phyloP scores from a whole-genome alignment of 2,329 filamentous ascomycete genomes.

The Furcasterigmium furcatum region DNA sequence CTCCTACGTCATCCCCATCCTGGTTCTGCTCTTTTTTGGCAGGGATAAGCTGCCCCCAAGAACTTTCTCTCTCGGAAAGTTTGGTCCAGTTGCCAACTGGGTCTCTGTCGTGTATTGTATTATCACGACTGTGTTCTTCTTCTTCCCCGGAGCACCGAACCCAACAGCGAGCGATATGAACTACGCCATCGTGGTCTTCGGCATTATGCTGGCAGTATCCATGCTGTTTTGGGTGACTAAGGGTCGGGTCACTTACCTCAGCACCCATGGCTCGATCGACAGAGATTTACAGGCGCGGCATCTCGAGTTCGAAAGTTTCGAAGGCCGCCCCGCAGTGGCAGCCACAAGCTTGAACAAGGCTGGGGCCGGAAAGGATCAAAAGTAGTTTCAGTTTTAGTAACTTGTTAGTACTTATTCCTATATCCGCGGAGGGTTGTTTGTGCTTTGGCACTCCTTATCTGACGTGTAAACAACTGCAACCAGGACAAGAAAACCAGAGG shows the following conservation, averaged over 20 bases:
- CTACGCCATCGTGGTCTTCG: slow-evolving; percentile 54
- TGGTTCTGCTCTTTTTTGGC: slow-evolving; percentile 23
- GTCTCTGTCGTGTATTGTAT: slow-evolving; percentile 47
- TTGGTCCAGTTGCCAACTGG: slow-evolving; percentile 42
- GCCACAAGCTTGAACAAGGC: too few species aligned
- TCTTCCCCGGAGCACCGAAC: slow-evolving; percentile 44
- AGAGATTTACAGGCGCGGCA: too few species aligned
- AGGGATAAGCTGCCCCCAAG: slow-evolving; percentile 47
- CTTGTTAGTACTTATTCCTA: too few species aligned
- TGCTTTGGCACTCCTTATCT: too few species aligned
- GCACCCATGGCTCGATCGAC: too few species aligned
- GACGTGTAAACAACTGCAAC: too few species aligned
- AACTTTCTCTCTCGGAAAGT: slow-evolving; percentile 40
- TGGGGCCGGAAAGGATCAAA: too few species aligned
- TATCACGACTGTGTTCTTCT: slow-evolving; percentile 52
- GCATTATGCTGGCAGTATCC: slow-evolving; percentile 48
- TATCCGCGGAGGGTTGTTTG: too few species aligned
- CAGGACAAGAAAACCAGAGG: too few species aligned
- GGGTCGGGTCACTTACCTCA: slow-evolving; percentile 36
- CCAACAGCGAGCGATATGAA: slow-evolving; percentile 49
- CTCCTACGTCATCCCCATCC: slow-evolving; percentile 30
- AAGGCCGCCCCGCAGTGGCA: too few species aligned
- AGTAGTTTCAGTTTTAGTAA: too few species aligned
- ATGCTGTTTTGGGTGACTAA: slow-evolving; percentile 47
- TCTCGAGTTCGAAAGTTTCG: too few species aligned